phyloP scores from a whole-genome alignment of 176 grass and related monocot genomes.

The Oryza longistaminata region DNA sequence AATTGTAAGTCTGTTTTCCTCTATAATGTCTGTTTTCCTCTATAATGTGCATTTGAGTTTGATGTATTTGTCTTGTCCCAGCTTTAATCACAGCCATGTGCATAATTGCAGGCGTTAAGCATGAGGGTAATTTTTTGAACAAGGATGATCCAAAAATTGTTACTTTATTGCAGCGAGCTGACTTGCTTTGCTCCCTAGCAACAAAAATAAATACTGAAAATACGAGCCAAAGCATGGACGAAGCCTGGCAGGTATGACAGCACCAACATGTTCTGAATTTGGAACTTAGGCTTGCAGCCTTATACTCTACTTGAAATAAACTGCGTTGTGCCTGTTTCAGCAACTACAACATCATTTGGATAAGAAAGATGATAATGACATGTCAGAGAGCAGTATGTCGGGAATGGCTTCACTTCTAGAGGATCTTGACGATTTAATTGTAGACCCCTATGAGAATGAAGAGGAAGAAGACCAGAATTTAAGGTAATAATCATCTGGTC shows the following conservation, averaged over 20 bases:
- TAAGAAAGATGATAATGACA: conserved; percentile 67
- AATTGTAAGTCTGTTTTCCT: conserved; percentile 26
- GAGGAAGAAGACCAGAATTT: conserved; percentile 53
- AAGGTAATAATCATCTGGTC: conserved; percentile 43
- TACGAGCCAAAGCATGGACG: conserved; percentile 75
- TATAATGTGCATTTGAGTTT: conserved; percentile 16
- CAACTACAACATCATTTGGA: conserved; percentile 74
- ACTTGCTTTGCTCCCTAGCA: conserved; percentile 82
- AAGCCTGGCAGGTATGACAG: conserved; percentile 82
- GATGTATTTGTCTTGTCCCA: not conserved
- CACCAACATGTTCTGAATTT: not conserved
- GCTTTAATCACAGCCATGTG: conserved; percentile 20
- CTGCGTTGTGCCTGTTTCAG: conserved; percentile 46
- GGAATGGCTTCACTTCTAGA: conserved; percentile 68
- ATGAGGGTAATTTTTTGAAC: conserved; percentile 60
- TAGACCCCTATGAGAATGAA: conserved; percentile 66
- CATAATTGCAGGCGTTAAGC: conserved; percentile 56
- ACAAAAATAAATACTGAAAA: conserved; percentile 78
- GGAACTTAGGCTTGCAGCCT: not conserved
- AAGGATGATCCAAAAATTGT: conserved; percentile 86
- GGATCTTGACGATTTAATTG: conserved; percentile 84
- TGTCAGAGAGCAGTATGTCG: conserved; percentile 54
- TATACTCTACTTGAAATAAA: conserved; percentile 3
- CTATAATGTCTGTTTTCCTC: not conserved
- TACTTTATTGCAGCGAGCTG: conserved; percentile 82